Evolutionary conservation across 495 filamentous ascomycete genomes (phyloP).

Genomic region (Xylaria flabelliformis): DNA sequence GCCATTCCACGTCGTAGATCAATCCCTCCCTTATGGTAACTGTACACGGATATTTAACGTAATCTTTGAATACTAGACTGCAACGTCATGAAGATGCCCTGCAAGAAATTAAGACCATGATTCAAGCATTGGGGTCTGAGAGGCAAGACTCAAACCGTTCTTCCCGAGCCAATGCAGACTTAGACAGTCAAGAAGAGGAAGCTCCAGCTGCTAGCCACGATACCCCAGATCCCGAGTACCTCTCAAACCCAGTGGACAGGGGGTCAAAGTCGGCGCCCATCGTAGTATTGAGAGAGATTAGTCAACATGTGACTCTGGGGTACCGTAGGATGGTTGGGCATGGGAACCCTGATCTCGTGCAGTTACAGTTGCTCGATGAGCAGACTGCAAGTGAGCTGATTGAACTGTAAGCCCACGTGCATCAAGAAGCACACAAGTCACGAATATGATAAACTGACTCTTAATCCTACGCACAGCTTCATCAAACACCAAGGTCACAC

Average conservation of each 20-base stretch:
- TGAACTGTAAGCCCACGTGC: conserved; percentile 32
- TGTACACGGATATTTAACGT: not conserved
- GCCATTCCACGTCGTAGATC: not conserved
- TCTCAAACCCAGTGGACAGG: conserved; percentile 38
- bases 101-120: conserved; percentile 35
- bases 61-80: conserved; percentile 24
- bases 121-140: conserved; percentile 29
- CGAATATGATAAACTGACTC: not conserved
- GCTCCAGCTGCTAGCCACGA: conserved; percentile 24
- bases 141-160: not conserved
- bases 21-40: not conserved
- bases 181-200: conserved; percentile 5
- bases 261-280: conserved; percentile 40
- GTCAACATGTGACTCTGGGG: conserved; percentile 34
- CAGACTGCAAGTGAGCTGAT: conserved; percentile 38
- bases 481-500: conserved; percentile 38
- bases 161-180: conserved; percentile 8
- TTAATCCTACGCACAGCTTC: conserved; percentile 26
- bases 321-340: conserved; percentile 34
- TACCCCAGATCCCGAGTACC: conserved; percentile 30
- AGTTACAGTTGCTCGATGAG: conserved; percentile 39
- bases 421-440: not conserved
- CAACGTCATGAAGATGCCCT: conserved; percentile 39
- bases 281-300: conserved; percentile 39
- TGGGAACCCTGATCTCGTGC: conserved; percentile 36